Base-by-base conservation (phyloP, 73 alveolate species). In the Paramecium tetraurelia region DNA sequence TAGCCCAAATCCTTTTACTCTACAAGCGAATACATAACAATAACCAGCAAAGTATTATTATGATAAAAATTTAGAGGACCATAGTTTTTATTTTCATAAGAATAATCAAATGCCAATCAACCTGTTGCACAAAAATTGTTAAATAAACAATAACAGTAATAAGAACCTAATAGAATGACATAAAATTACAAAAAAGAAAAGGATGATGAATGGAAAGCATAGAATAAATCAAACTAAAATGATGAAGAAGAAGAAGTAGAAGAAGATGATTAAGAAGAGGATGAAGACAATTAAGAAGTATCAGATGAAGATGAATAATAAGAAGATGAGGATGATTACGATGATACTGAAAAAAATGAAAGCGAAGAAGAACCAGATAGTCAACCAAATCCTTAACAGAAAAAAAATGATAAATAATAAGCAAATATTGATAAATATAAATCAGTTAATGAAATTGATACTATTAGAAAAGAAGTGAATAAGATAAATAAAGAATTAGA, bases 211-310 rank as follows among this genome's bases (percentile, higher is more conserved):
- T 12, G 9, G 21, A 20, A 68, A 68, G 24, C 11, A 7, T 53
- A 4, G 31, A 53, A 53, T 53, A n/a, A 53, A 18, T n/a, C 5
- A 18, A 22, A 0, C 2, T 8, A 53, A 53, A 18, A n/a, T 27
- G 84, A 27, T 27, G 11, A 63, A 22, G 50, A 63, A 22, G 50
- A 63, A 33, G 46, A 31, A 14, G 44, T 3, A 12, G 46, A 63
- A 10, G 87, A 85, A 85, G 46, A 46, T 14, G 35, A 84, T 3
- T 31, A 86, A 33, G 89, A 86, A 33, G 75, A 86, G 18, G 68
- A 71, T 11, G 68, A 87, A 53, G 94, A 87, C 10, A 92, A 71
- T 31, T 68, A 86, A 21, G 93, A 40, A 18, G 94, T 72, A 14
- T 41, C 85, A n/a, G 92, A 87, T 12, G 92, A 86, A 40, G 69